Percentiles rank a stretch among this genome's conserved stretches.
Evolutionary conservation across 177 flowering plant genomes (phyloP).

Genomic region (Vitis hybrid): DNA sequence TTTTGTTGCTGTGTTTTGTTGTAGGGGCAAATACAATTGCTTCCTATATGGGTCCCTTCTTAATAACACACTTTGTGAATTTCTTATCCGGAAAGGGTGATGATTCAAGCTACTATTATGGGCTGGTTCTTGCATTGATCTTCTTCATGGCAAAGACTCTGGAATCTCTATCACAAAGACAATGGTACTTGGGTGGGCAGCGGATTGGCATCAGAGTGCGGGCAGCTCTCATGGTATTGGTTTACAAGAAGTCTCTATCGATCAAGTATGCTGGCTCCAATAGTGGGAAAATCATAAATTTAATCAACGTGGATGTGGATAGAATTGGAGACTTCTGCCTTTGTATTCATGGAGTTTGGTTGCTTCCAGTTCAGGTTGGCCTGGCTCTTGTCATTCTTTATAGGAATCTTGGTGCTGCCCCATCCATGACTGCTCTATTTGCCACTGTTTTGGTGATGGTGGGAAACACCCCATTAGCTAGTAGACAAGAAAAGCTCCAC

Average conservation of each 20-base stretch:
- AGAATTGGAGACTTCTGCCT: conserved; percentile 74
- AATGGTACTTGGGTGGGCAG: conserved; percentile 86
- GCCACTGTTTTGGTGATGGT: conserved; percentile 67
- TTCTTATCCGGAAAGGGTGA: conserved; percentile 45
- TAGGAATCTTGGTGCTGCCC: conserved; percentile 64
- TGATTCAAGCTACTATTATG: conserved; percentile 39
- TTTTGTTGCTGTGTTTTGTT: background rate
- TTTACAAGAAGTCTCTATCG: conserved; percentile 57
- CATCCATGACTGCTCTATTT: conserved; percentile 59
- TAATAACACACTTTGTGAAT: conserved; percentile 69
- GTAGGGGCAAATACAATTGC: conserved; percentile 70
- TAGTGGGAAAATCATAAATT: conserved; percentile 59
- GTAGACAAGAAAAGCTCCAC: conserved; percentile 56
- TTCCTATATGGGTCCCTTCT: conserved; percentile 74
- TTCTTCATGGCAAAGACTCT: conserved; percentile 70
- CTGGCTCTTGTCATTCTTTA: conserved; percentile 67
- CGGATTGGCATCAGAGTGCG: conserved; percentile 61
- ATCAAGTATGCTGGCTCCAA: conserved; percentile 42
- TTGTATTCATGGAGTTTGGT: conserved; percentile 74
- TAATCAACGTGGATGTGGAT: conserved; percentile 77
- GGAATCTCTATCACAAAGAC: conserved; percentile 76
- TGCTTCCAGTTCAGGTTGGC: conserved; percentile 73
- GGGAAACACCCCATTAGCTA: conserved; percentile 76
- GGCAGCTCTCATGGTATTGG: conserved; percentile 58
- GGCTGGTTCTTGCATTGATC: conserved; percentile 57